A percentile compares a stretch with the other conserved stretches of the same genome.
Conservation (phyloP, 2,329 filamentous ascomycete genomes). For the Trichophyton schoenleinii region DNA sequence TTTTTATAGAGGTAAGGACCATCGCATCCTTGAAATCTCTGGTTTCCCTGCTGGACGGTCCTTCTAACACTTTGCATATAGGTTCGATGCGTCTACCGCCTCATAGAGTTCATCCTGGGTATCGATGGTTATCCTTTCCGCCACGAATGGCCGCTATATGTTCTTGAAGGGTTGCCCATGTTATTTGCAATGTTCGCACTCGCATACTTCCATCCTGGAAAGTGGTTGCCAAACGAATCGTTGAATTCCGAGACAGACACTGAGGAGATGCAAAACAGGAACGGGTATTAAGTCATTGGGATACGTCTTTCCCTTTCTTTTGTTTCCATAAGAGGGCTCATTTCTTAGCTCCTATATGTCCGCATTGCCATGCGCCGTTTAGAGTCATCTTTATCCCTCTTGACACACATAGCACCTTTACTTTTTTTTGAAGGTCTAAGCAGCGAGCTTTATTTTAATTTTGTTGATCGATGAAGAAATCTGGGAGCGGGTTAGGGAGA, state of each 20-base stretch:
- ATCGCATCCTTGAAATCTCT: background rate
- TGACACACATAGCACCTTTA: background rate
- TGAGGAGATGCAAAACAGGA: background rate
- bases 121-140: conserved; percentile 40
- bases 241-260: conserved; percentile 1
- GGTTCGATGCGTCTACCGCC: conserved; percentile 42
- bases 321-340: background rate
- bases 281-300: background rate
- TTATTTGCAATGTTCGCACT: conserved; percentile 16
- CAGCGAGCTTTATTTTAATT: background rate
- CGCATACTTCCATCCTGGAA: conserved; percentile 11
- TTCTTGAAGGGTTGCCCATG: conserved; percentile 38
- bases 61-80: conserved; percentile 14
- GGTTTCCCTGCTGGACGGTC: background rate
- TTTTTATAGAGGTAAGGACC: conserved; percentile 34
- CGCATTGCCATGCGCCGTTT: background rate
- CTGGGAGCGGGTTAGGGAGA: background rate
- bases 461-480: background rate
- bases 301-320: background rate
- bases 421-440: background rate
- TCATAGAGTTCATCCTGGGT: conserved; percentile 42
- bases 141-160: conserved; percentile 43
- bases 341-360: background rate
- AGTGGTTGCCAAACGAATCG: conserved; percentile 12
- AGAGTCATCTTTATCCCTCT: background rate